Base-by-base conservation (phyloP, 768 basidiomycete species). In the Suillus bovinus region DNA sequence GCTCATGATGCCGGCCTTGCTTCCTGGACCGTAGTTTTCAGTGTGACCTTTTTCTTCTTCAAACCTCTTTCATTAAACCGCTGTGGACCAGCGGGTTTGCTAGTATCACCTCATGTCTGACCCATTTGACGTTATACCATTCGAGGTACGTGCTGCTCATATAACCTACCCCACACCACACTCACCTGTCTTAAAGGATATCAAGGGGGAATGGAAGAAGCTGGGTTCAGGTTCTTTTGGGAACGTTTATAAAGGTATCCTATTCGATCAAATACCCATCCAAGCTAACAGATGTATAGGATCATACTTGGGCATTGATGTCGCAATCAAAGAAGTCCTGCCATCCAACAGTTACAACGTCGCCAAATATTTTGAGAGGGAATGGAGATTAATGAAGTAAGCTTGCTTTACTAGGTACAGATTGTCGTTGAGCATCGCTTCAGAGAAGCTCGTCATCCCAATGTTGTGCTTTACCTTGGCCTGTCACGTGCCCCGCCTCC, bases 281-380 rank as follows among this genome's bases (percentile, higher is more conserved):
- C 33, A 57, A 20, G 27, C 60, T 69, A 49, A 71, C 31, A 50
- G 14, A 36, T 8, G 33, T 44, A n/a, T 68, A 93, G 94, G 90
- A 3, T 84, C 77, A 33, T 99, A 99, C 78, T 88, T 99, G 39
- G 97, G 97, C 9, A 93, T 97, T 66, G 93, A 97, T 66, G 91
- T 97, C 39, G 95, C 95, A 38, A 93, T 98, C 76, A 97, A 97
- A 75, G 96, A 99, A 77, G 94, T 99, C 4, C 81, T 97, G 9
- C 94, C 94, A 0, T 94, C 91, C 24, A 90, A 78, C 6, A 93
- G 91, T 62, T 98, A 98, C 76, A 94, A 97, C 69, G 94, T 97
- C 39, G 84, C 89, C 68, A 99, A 99, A 77, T 99, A 99, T 79
- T 96, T 99, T 74, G 93, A 96, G 71, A 85, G 96, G n/a, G 96